These are phyloP conservation scores for Coemansia sp. DNA, from an alignment of 192 early-diverging fungal species.

Conservation along the genomic window DNA sequence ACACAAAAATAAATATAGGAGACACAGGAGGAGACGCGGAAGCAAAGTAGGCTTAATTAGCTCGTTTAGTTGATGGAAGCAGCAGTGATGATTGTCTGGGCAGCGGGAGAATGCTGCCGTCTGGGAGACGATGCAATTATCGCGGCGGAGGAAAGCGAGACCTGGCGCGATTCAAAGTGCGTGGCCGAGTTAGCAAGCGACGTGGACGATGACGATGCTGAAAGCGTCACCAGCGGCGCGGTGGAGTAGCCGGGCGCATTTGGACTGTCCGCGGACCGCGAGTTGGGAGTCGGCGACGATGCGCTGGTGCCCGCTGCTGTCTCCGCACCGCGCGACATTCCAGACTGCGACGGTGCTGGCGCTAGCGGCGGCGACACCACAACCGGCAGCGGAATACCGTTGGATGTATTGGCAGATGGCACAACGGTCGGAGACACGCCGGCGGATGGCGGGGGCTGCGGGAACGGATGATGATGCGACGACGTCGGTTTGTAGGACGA, in stretches of 20 bases:
- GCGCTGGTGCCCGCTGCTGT: not conserved
- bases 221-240: not conserved
- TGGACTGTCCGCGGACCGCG: not conserved
- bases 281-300: constrained; percentile 1
- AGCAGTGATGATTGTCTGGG: constrained; percentile 12
- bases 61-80: constrained; percentile 7
- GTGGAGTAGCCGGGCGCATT: not conserved
- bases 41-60: too few relatives aligned
- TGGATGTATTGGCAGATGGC: too few relatives aligned
- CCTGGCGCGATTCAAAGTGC: not conserved
- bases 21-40: not conserved
- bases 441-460: not conserved
- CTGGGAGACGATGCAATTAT: constrained; percentile 8
- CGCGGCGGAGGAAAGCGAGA: constrained; percentile 1
- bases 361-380: not conserved
- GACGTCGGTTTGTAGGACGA: constrained; percentile 15
- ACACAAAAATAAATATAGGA: constrained; percentile 1
- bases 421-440: not conserved
- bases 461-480: constrained; percentile 2
- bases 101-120: constrained; percentile 28
- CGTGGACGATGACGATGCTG: constrained; percentile 11
- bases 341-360: not conserved
- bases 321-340: too few relatives aligned
- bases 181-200: constrained; percentile 7
- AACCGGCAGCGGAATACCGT: not conserved